Base-by-base conservation (phyloP, 192 early-diverging fungal species). In the Linnemannia elongata region DNA sequence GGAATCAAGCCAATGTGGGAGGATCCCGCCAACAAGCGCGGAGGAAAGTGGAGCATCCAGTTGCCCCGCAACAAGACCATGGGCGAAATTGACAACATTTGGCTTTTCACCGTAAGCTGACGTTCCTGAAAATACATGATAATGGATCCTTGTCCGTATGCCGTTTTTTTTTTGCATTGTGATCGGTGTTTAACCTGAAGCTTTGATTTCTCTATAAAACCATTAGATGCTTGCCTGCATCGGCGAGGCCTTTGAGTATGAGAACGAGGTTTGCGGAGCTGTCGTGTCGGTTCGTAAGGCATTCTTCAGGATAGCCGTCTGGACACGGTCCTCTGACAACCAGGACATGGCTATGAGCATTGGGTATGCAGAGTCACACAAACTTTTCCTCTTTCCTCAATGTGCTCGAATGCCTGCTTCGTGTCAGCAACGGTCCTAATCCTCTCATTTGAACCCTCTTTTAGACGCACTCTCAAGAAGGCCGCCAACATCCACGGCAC, bases 1-100 rank as follows among this genome's bases (percentile, higher is more conserved):
- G 97, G 97, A 38, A 91, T 99, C 77, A 93, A 94, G 88, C 98
- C 98, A 8, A 94, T 95, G 93, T 98, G 98, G 97, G 98, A 99
- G 89, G 97, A 99, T 81, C 87, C 94, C 9, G 93, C 91, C 42
- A 99, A 99, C 92, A 92, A 89, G 57, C 91, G 95, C 35, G 98
- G 98, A 81, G 98, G 97, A 39, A 98, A 97, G 88, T 99, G 97
- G 96, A 93, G 94, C 74, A 90, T 96, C 73, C 90, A 93, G 77
- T 88, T 97, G 74, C 93, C 93, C 72, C 92, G 95, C 83, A 90
- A 88, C 75, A 94, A 94, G 83, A 92, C 93, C 22, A 94, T 91
- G 73, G 91, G 93, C 73, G 95, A 95, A 36, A 93, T 97, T 80
- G 96, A 98, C 88, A 91, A 94, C 54, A 89, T 93, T 76, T 99